A percentile compares a stretch with the other conserved stretches of the same genome.
phyloP scores from a whole-genome alignment of 169 alveolate genomes.

The Blepharisma undulans region DNA sequence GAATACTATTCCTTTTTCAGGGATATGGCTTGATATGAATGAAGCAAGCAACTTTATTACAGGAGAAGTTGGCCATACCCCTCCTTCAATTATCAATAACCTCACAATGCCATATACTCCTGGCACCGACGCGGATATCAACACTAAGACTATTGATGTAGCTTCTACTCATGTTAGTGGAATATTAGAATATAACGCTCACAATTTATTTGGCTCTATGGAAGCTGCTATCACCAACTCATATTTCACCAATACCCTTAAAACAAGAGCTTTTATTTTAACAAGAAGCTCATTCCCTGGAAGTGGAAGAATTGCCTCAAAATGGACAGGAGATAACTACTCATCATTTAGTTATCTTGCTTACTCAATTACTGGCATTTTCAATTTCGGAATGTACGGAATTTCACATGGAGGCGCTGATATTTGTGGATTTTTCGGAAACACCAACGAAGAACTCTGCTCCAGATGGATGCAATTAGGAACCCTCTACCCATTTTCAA shows the following conservation, averaged over 20 bases:
- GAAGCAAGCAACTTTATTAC: conserved; percentile 72
- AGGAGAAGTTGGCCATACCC: conserved; percentile 48
- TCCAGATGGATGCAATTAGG: conserved; percentile 80
- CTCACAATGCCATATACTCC: conserved; percentile 39
- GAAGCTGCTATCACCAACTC: conserved; percentile 65
- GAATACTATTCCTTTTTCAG: conserved; percentile 44
- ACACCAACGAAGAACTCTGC: conserved; percentile 69
- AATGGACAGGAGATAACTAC: conserved; percentile 82
- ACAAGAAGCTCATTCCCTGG: conserved; percentile 72
- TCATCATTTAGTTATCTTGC: conserved; percentile 56
- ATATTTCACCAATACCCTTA: conserved; percentile 42
- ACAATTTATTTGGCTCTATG: conserved; percentile 59
- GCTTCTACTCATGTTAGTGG: conserved; percentile 54
- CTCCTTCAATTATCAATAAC: not conserved
- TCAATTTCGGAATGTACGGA: conserved; percentile 68
- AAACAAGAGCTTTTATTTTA: conserved; percentile 61
- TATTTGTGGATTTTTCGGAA: conserved; percentile 76
- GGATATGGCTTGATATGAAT: conserved; percentile 80
- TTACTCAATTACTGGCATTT: conserved; percentile 59
- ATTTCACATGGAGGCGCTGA: conserved; percentile 79
- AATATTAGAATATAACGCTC: conserved; percentile 59
- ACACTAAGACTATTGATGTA: conserved; percentile 22
- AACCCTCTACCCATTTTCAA: conserved; percentile 79
- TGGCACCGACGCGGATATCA: conserved; percentile 39
- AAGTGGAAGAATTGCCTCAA: conserved; percentile 61